A percentile compares a stretch with the other conserved stretches of the same genome.
phyloP scores from a whole-genome alignment of 2,329 filamentous ascomycete species.

The Nemania diffusa region DNA sequence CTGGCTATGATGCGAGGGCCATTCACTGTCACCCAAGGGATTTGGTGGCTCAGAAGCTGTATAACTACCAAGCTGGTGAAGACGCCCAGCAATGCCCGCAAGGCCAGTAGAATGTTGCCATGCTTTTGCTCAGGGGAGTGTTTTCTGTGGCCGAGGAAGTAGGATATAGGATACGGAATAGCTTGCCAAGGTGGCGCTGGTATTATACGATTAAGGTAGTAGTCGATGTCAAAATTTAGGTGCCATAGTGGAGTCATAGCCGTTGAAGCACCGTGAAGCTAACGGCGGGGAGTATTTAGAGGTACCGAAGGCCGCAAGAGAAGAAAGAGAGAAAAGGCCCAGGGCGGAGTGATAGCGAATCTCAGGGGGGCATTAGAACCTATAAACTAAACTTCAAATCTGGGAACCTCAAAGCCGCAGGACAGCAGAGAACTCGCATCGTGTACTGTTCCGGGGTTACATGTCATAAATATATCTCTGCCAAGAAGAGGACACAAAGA shows the following conservation, averaged over 20 bases:
- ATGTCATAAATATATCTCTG: slow-evolving; percentile 17
- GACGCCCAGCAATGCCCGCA: slow-evolving; percentile 73
- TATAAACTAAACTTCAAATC: background rate
- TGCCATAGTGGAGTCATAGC: slow-evolving; percentile 35
- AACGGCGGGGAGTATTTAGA: too few relatives aligned
- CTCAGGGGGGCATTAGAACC: background rate
- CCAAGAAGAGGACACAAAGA: background rate
- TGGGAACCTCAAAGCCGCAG: background rate
- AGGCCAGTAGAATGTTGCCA: slow-evolving; percentile 68
- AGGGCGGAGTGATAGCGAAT: background rate
- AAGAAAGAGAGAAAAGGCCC: background rate
- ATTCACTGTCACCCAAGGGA: slow-evolving; percentile 63
- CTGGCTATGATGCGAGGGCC: slow-evolving; percentile 73
- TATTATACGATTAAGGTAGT: slow-evolving; percentile 76
- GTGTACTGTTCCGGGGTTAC: background rate
- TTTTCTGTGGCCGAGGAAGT: slow-evolving; percentile 73
- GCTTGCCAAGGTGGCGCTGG: slow-evolving; percentile 71
- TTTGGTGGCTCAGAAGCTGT: slow-evolving; percentile 63
- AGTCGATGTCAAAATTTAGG: slow-evolving; percentile 79
- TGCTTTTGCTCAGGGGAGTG: slow-evolving; percentile 50
- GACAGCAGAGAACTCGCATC: background rate
- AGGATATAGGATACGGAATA: slow-evolving; percentile 73
- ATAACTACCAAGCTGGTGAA: slow-evolving; percentile 71
- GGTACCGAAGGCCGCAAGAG: background rate
- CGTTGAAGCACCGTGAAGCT: background rate